Evolutionary conservation across 768 basidiomycete genomes (phyloP), one percentile per base, ranked within the genome.

Genomic region (Rhodotorula graminis): DNA sequence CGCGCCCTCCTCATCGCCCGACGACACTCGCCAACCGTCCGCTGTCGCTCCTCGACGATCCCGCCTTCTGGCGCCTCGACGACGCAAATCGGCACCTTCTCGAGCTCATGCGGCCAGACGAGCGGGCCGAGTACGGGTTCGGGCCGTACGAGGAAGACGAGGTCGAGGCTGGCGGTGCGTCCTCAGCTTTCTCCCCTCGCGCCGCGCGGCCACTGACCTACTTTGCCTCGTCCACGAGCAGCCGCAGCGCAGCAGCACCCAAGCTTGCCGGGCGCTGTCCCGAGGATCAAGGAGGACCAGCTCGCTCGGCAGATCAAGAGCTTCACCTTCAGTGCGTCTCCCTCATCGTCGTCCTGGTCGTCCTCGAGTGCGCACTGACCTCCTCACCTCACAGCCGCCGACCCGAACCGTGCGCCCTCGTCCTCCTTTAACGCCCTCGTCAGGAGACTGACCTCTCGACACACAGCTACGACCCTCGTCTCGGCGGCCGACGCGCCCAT

Each of bases 131-230:
- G 47, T 33, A 40, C 19, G 68, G 68, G 2, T 69, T 63, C 25
- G 68, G 68, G 11, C 68, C 68, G 27, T 69, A 63, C 23, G 55
- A 57, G 33, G 61, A 44, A 27, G 61, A 57, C 44, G 46, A 47
- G 27, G 15, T 47, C 2, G 68, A 57, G 52, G 25, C 14, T 0
- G 61, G 42, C n/a, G 31, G 46, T 44, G 53, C 0, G 42, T 61
- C 23, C 2, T 0, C 23, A 9, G n/a, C 19, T 2, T 47, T 15
- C 42, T 23, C 29, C 0, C 23, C 19, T 7, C 42, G 19, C 52
- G 9, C 25, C 0, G 7, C 1, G 9, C 6, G 25, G 15, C 21
- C 3, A 19, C 64, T 65, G 42, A 65, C 42, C 0, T 14, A 5
- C 16, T 46, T 4, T 18, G 2, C 11, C 2, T 0, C 21, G 5